Percentiles rank a stretch among this genome's conserved stretches.
phyloP scores from a whole-genome alignment of 2,329 filamentous ascomycete species.

The Paecilomyces variotii region DNA sequence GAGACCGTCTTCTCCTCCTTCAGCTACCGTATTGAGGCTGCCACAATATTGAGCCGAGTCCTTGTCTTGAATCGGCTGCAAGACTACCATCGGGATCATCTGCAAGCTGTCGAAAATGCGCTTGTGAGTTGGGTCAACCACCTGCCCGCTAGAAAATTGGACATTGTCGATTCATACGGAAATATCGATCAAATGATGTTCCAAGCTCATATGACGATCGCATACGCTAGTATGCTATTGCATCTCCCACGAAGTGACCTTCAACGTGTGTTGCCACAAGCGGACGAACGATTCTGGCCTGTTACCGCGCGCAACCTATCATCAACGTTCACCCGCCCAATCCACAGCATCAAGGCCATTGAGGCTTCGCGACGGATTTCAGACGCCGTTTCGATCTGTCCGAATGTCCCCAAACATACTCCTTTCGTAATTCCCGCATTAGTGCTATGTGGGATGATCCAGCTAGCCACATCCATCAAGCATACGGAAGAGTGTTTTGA shows the following conservation, averaged over 20 bases:
- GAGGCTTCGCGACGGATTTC: no score
- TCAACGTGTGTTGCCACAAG: no score
- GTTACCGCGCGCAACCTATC: no score
- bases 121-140: conserved; percentile 65
- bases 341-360: no score
- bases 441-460: conserved; percentile 24
- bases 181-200: conserved; percentile 54
- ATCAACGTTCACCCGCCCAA: no score
- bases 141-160: conserved; percentile 58
- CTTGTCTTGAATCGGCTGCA: conserved; percentile 40
- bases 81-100: conserved; percentile 41
- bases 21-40: conserved; percentile 67
- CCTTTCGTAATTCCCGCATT: no score
- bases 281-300: no score
- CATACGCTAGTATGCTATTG: no score
- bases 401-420: no score
- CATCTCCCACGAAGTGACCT: no score
- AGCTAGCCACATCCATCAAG: conserved; percentile 24
- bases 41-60: conserved; percentile 63
- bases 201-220: conserved; percentile 10
- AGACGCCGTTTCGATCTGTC: no score
- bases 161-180: conserved; percentile 56
- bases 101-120: conserved; percentile 43
- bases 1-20: conserved; percentile 52
- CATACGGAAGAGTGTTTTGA: conserved; percentile 30